Evolutionary conservation across 164 flowering plant genomes (phyloP).

Genomic region (Aristolochia contorta): DNA sequence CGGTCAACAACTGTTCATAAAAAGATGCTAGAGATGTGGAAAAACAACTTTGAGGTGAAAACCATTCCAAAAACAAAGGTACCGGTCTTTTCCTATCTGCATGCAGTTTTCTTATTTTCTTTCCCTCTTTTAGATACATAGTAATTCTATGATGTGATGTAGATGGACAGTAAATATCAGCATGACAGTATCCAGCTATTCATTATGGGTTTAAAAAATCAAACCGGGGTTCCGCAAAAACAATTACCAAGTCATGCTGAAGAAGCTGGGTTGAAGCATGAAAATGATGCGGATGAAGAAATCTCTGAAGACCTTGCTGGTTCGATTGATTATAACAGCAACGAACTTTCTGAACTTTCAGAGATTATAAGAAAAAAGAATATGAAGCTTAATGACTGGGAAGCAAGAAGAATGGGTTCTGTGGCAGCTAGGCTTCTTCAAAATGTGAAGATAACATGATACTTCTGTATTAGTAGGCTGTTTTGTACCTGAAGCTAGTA

Average conservation of each 20-base stretch:
- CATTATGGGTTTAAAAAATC: slow-evolving; percentile 49
- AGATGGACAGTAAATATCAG: slow-evolving; percentile 82
- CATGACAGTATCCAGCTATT: slow-evolving; percentile 84
- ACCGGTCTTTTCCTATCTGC: background rate
- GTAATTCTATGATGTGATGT: slow-evolving; percentile 9
- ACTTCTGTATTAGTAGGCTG: too few species aligned
- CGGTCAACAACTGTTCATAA: slow-evolving; percentile 80
- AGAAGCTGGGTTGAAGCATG: slow-evolving; percentile 5
- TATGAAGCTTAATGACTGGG: slow-evolving; percentile 52
- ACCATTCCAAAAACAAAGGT: slow-evolving; percentile 70
- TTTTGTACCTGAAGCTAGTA: too few species aligned
- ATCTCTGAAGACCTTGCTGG: background rate
- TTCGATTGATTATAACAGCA: slow-evolving; percentile 10
- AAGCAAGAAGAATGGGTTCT: slow-evolving; percentile 75
- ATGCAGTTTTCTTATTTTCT: background rate
- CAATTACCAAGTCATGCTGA: slow-evolving; percentile 9
- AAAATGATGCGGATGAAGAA: slow-evolving; percentile 4
- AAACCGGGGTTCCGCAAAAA: slow-evolving; percentile 8
- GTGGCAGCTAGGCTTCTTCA: slow-evolving; percentile 85
- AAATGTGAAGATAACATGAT: slow-evolving; percentile 56
- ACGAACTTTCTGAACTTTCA: slow-evolving; percentile 13
- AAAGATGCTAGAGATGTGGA: slow-evolving; percentile 83
- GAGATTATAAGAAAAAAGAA: slow-evolving; percentile 9
- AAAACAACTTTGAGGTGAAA: slow-evolving; percentile 68
- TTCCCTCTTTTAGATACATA: background rate